phyloP scores from a whole-genome alignment of 2,329 filamentous ascomycete genomes.

The Botrytis squamosa region DNA sequence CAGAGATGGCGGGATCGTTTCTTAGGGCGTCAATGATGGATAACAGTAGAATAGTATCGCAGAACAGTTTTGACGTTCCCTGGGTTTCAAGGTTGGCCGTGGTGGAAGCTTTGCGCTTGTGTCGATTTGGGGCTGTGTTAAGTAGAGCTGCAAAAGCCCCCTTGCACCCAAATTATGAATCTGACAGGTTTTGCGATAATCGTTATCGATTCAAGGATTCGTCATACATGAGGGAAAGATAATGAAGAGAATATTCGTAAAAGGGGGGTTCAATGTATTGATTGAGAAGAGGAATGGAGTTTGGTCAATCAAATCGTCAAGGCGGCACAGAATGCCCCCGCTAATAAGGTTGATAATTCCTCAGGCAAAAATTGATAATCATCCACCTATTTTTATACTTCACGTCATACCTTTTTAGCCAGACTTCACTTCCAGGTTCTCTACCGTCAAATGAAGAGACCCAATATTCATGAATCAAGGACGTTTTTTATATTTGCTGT shows the following conservation, averaged over 20 bases:
- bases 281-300: constrained; percentile 16
- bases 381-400: constrained; percentile 7
- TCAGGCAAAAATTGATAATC: neutral
- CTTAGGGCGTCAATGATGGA: constrained; percentile 37
- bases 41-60: constrained; percentile 22
- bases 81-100: constrained; percentile 23
- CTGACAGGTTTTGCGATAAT: constrained; percentile 10
- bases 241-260: constrained; percentile 18
- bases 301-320: constrained; percentile 11
- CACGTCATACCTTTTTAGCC: neutral
- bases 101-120: constrained; percentile 22
- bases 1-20: constrained; percentile 37
- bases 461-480: neutral
- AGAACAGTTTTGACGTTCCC: constrained; percentile 18
- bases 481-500: neutral
- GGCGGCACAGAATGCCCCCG: constrained; percentile 22
- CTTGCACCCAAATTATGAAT: constrained; percentile 12
- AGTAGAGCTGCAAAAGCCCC: constrained; percentile 17
- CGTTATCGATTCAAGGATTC: constrained; percentile 17
- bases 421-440: neutral
- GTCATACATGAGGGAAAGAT: constrained; percentile 17
- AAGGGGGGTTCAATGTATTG: constrained; percentile 15
- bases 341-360: constrained; percentile 4
- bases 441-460: neutral
- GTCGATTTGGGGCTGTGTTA: constrained; percentile 22